These are phyloP conservation scores for Monilinia laxa DNA, from an alignment of 2,329 filamentous ascomycete genomes.

Conservation along the genomic window DNA sequence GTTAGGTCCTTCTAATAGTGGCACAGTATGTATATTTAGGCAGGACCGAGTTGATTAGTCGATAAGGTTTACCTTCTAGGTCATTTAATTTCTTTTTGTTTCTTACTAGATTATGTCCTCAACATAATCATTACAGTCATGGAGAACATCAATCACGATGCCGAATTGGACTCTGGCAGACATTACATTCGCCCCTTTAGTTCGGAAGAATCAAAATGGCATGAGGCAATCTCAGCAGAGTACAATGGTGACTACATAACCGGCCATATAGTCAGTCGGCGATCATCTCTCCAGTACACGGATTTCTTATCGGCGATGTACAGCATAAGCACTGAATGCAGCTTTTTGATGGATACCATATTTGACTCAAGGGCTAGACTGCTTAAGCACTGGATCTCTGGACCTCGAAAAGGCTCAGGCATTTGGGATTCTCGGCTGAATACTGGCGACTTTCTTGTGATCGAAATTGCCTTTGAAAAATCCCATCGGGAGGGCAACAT, in stretches of 20 bases:
- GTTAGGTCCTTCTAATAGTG: too few relatives aligned
- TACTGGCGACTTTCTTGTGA: constrained; percentile 2
- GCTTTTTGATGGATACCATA: background rate
- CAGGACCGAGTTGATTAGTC: background rate
- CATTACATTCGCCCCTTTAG: background rate
- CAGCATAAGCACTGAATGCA: background rate
- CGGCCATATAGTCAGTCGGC: background rate
- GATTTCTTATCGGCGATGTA: background rate
- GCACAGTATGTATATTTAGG: too few relatives aligned
- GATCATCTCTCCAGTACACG: background rate
- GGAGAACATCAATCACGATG: background rate
- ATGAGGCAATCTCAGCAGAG: background rate
- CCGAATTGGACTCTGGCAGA: background rate
- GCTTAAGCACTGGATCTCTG: background rate
- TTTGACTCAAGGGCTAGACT: background rate
- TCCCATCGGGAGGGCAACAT: too few relatives aligned
- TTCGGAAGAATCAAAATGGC: too few relatives aligned
- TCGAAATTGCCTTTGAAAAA: background rate
- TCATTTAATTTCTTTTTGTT: background rate
- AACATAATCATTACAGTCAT: background rate
- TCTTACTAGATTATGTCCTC: background rate
- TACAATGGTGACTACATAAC: background rate
- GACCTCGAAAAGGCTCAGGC: background rate
- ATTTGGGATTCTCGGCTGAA: constrained; percentile 10
- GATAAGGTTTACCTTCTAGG: background rate